Conservation (phyloP, 2,329 filamentous ascomycete species). For the Xylaria polymorpha region DNA sequence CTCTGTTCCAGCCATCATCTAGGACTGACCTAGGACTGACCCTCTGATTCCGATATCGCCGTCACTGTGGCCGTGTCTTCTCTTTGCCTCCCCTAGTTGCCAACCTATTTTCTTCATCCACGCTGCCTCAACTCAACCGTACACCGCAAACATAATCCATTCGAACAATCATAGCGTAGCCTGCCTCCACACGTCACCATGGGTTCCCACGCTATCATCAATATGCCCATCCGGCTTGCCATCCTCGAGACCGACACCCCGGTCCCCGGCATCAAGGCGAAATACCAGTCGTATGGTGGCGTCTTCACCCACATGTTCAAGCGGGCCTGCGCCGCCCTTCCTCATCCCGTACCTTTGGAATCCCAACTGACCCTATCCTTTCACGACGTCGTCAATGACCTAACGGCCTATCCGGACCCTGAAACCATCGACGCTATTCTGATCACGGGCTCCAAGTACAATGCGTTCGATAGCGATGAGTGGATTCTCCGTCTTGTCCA, state of each 20-base stretch:
- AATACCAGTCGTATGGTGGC: constrained; percentile 78
- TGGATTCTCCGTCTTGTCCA: constrained; percentile 83
- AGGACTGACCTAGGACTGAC: constrained; percentile 3
- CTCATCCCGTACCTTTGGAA: constrained; percentile 55
- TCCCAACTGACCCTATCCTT: constrained; percentile 68
- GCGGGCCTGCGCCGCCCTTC: constrained; percentile 62
- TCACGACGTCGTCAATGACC: constrained; percentile 76
- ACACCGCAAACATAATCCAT: neutral
- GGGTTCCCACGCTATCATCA: constrained; percentile 46
- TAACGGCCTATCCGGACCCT: constrained; percentile 75
- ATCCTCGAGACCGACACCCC: constrained; percentile 90
- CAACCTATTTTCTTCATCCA: neutral
- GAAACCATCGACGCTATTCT: constrained; percentile 84
- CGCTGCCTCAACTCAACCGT: neutral
- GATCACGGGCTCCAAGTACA: constrained; percentile 80
- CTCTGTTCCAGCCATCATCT: neutral
- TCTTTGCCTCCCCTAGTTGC: neutral
- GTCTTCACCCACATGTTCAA: constrained; percentile 73
- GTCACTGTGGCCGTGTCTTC: neutral
- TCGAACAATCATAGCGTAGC: neutral
- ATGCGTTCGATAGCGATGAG: constrained; percentile 76
- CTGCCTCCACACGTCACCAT: constrained; percentile 34
- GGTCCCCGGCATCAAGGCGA: constrained; percentile 69
- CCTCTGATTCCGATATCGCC: constrained; percentile 8
- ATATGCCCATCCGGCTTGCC: constrained; percentile 76